Evolutionary conservation across 2,329 filamentous ascomycete genomes (phyloP), one percentile per base, ranked within the genome.

Genomic region (Magnaporthiopsis poae): DNA sequence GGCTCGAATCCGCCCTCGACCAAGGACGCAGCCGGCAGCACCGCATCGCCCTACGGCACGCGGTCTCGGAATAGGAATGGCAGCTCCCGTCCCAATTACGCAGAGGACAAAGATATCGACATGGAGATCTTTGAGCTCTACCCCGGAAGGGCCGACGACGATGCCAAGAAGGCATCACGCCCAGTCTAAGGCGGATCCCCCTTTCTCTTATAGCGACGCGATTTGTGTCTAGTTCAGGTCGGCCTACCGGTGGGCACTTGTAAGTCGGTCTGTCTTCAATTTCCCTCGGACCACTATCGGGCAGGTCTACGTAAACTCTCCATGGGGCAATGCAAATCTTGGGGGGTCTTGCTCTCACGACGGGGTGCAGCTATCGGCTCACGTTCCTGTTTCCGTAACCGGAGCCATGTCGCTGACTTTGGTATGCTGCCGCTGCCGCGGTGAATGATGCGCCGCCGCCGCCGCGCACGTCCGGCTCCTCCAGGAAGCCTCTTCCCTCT

Each of bases 21-120:
- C 67, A 86, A 83, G 74, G 84, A 86, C 68, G 76, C 75, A 70
- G 78, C 79, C 70, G 75, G 79, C 71, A 83, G 84, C 70, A 80
- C 78, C 35, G 81, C 89, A 64, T 88, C 87, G 71, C 88, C 87
- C 63, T 97, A 99, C 78, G 94, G 94, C 74, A 99, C 95, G 75
- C 90, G 93, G 73, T 97, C 93, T 72, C 90, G 95, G 76, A 96
- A 96, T 78, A 89, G 93, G 74, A 88, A 86, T 67, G 90, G 90
- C 73, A 87, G 85, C 71, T 84, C 90, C 72, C 90, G 95, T 71
- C 88, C 90, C 71, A 99, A 99, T 78, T 99, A 99, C 78, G 94
- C 95, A 64, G 95, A 99, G 79, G 91, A 94, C 78, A 90, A 86
- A 78, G 94, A 97, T 77, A 83, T 93, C 71, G 94, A 98, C 73